Percentiles rank a stretch among this genome's conserved stretches.
phyloP scores from a whole-genome alignment of 2,329 filamentous ascomycete species.

The Hymenoscyphus occultus region DNA sequence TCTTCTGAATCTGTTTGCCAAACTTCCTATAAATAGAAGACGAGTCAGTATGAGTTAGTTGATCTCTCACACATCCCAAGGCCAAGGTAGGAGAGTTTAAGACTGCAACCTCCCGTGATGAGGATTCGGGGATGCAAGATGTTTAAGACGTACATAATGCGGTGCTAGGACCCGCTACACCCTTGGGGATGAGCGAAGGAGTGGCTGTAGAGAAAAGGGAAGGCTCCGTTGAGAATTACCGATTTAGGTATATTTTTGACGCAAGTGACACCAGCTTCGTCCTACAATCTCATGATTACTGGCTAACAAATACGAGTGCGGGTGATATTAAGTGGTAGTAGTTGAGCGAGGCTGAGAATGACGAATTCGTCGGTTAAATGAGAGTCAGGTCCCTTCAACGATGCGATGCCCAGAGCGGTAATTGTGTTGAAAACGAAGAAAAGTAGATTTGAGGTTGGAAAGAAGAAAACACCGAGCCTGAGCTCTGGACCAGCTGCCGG shows the following conservation, averaged over 20 bases:
- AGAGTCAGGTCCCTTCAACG: neutral
- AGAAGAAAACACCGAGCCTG: constrained; percentile 1
- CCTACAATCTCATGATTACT: constrained; percentile 24
- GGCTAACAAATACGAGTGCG: constrained; percentile 6
- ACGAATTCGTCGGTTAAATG: constrained; percentile 5
- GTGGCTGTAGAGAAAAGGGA: neutral
- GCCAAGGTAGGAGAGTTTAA: neutral
- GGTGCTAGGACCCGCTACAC: constrained; percentile 30
- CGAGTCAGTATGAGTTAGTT: constrained; percentile 17
- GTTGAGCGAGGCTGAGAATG: neutral
- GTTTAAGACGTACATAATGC: constrained; percentile 34
- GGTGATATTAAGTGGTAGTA: neutral
- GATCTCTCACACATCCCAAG: neutral
- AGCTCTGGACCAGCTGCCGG: neutral
- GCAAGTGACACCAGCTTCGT: constrained; percentile 5
- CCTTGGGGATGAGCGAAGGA: constrained; percentile 26
- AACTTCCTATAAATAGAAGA: constrained; percentile 73
- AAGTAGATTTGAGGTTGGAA: neutral
- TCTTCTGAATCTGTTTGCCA: constrained; percentile 98
- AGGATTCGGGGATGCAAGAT: constrained; percentile 6
- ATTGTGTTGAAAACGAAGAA: neutral
- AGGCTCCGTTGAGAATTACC: neutral
- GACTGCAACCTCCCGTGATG: constrained; percentile 9
- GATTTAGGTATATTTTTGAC: neutral
- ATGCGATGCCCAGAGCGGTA: neutral